Percentiles rank a stretch among this genome's conserved stretches.
These are phyloP conservation scores for Neovahlkampfia damariscottae DNA, from an alignment of 78 protist species.

Conservation along the genomic window DNA sequence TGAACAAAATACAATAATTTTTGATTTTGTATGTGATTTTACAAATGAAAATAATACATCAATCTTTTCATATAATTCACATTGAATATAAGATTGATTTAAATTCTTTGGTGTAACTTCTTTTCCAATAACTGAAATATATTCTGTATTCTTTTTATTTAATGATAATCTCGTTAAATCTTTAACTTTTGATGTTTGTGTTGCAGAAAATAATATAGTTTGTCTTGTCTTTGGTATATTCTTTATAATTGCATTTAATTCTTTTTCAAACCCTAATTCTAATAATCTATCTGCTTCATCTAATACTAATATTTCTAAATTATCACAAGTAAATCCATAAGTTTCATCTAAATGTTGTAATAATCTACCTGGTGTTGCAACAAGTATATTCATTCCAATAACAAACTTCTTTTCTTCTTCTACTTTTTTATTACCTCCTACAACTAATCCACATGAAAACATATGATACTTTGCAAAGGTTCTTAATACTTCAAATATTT, in stretches of 20 bases:
- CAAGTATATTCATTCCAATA: constrained; percentile 67
- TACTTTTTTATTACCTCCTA: constrained; percentile 74
- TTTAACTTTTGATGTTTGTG: constrained; percentile 72
- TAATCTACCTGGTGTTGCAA: constrained; percentile 97
- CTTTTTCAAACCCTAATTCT: constrained; percentile 80
- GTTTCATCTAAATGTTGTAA: constrained; percentile 93
- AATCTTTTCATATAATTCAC: constrained; percentile 58
- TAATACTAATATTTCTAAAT: constrained; percentile 71
- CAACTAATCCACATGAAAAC: constrained; percentile 80
- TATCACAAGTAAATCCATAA: constrained; percentile 31
- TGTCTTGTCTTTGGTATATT: constrained; percentile 70
- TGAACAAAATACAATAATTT: constrained; percentile 81
- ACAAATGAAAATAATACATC: constrained; percentile 65
- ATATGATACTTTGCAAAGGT: constrained; percentile 50
- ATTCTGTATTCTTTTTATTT: not conserved
- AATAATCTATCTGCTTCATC: constrained; percentile 95
- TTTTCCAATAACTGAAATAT: not conserved
- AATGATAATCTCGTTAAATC: constrained; percentile 62
- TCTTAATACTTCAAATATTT: constrained; percentile 84
- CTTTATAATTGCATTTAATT: constrained; percentile 63
- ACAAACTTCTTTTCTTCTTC: constrained; percentile 53
- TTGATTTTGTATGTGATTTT: constrained; percentile 55
- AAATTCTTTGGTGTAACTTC: constrained; percentile 46
- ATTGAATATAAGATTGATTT: constrained; percentile 29
- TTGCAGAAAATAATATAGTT: constrained; percentile 92